Evolutionary conservation across 345 rosid species (phyloP), one percentile per base, ranked within the genome.

Genomic region (Melaleuca alternifolia): DNA sequence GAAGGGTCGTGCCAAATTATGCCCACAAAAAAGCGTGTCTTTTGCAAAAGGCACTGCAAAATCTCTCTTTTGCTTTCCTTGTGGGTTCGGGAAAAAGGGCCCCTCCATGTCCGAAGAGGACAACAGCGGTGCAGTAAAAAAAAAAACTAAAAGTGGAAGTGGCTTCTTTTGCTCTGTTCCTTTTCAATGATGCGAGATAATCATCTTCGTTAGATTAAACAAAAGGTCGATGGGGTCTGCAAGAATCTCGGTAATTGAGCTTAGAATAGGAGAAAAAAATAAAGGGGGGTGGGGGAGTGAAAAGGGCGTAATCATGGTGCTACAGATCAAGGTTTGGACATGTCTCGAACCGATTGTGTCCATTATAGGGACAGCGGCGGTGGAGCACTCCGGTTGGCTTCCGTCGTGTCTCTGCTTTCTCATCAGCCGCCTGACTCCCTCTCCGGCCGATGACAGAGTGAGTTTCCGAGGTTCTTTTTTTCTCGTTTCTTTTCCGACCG

Each of bases 181-280:
- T 41, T 71, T 33, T 71, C 48, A 71, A 41, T 33, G 81, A 71
- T 37, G 81, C 44, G 13, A 18, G 81, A 37, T 71, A 37, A 71
- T 71, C 81, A 71, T 37, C 81, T 71, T 71, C 81, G 48, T 37
- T 33, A 37, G 48, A 50, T 50, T 50, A 56, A 84, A 54, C 56
- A 56, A 44, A 84, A 16, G 59, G 44, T 23, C 41, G 59, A 23
- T n/a, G 56, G 50, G 56, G 85, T 7, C 44, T 51, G 48, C 24
- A 54, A 59, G 65, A 71, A 5, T 54, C 71, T 93, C 77, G 93
- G 91, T 89, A 92, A 92, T 89, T 91, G 92, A 83, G 88, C 90
- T 79, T 71, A 18, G 5, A 41, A 20, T 10, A 8, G 9, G 79
- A 7, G 1, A 20, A 33, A 37, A 5, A 20, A 2, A 11, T 4